These are phyloP conservation scores for Ballota nigra DNA, from an alignment of 257 asterid species.

Conservation along the genomic window DNA sequence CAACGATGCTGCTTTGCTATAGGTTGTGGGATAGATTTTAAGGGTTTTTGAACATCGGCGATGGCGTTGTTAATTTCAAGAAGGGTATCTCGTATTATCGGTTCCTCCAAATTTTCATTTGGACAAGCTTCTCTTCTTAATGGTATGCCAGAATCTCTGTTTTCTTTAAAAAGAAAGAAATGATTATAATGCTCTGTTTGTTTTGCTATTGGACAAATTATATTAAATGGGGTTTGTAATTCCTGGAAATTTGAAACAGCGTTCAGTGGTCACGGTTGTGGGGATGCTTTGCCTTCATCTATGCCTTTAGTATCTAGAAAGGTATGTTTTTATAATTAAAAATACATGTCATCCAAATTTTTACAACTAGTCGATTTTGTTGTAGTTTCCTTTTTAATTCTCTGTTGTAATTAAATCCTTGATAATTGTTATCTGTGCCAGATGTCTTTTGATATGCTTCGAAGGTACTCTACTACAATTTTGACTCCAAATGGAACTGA, in stretches of 20 bases:
- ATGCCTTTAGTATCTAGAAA: slow-evolving; percentile 21
- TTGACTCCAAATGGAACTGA: slow-evolving; percentile 63
- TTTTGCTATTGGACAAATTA: not conserved
- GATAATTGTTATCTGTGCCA: slow-evolving; percentile 27
- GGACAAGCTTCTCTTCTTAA: not conserved
- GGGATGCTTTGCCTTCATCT: slow-evolving; percentile 12
- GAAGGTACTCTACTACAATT: slow-evolving; percentile 50
- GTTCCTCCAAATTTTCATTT: slow-evolving; percentile 16
- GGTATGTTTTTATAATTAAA: slow-evolving; percentile 21
- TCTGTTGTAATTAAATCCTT: not conserved
- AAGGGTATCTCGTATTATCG: slow-evolving; percentile 20
- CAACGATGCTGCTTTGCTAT: not conserved
- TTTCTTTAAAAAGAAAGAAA: not conserved
- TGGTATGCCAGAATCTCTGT: slow-evolving; percentile 14
- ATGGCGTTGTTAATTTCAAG: slow-evolving; percentile 31
- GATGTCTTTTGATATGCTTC: slow-evolving; percentile 28
- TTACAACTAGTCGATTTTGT: not conserved
- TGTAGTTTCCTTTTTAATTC: not conserved
- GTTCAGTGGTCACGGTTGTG: slow-evolving; percentile 13
- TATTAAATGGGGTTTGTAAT: too few relatives aligned
- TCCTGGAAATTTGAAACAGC: slow-evolving; percentile 1
- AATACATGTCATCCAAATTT: not conserved
- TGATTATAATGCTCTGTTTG: not conserved
- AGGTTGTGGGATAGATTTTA: not conserved
- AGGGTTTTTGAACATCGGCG: not conserved